Conservation (phyloP, 176 grass and related monocot species). For the Raddia guianensis region DNA sequence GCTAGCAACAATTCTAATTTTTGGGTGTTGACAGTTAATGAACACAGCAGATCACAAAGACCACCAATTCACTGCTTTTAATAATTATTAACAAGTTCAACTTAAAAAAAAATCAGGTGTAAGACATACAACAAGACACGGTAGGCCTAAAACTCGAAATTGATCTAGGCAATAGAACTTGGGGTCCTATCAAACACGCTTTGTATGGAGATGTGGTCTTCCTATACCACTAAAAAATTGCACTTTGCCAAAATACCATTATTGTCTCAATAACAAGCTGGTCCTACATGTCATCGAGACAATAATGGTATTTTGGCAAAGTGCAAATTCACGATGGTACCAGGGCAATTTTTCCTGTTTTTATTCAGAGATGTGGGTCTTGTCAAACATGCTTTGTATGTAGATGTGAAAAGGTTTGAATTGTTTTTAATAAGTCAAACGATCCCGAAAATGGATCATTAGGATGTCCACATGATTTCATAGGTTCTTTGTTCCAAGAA, state of each 20-base stretch:
- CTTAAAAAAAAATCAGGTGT: slow-evolving; percentile 3
- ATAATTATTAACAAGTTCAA: slow-evolving; percentile 15
- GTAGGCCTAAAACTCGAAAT: slow-evolving; percentile 19
- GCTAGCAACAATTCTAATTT: slow-evolving; percentile 14
- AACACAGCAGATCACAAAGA: slow-evolving; percentile 9
- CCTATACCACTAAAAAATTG: too few relatives aligned
- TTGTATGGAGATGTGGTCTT: not conserved
- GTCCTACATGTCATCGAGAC: too few relatives aligned
- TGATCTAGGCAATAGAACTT: slow-evolving; percentile 22
- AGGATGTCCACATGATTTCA: not conserved
- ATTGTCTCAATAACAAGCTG: too few relatives aligned
- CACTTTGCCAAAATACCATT: too few relatives aligned
- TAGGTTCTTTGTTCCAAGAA: not conserved
- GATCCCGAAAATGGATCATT: slow-evolving; percentile 21
- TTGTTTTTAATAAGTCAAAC: slow-evolving; percentile 6
- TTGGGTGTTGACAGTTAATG: not conserved
- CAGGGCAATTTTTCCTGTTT: too few relatives aligned
- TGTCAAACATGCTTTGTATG: not conserved
- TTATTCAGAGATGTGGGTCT: not conserved
- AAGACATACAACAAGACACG: not conserved
- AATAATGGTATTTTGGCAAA: too few relatives aligned
- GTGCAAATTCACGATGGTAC: too few relatives aligned
- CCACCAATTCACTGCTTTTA: not conserved
- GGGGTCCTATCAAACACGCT: not conserved
- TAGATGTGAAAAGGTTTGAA: not conserved